phyloP scores from a whole-genome alignment of 2,329 filamentous ascomycete species.

The Sporothrix brasiliensis region DNA sequence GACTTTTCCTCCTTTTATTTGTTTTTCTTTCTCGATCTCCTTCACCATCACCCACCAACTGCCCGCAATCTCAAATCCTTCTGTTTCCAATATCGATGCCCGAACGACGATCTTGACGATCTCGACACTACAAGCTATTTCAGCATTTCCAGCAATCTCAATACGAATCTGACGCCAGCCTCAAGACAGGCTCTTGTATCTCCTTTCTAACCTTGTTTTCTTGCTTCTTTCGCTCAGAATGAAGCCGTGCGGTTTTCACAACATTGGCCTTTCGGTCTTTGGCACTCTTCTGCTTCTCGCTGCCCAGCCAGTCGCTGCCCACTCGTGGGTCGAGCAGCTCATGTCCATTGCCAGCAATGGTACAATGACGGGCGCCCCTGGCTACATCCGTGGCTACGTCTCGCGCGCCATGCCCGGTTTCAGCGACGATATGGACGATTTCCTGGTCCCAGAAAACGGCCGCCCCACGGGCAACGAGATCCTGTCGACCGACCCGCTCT shows the following conservation, averaged over 20 bases:
- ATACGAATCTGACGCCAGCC: neutral
- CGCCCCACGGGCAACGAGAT: constrained; percentile 53
- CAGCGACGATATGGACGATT: constrained; percentile 61
- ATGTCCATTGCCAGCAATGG: constrained; percentile 72
- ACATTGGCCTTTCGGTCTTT: neutral
- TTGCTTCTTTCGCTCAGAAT: constrained; percentile 27
- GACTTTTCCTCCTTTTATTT: constrained; percentile 4
- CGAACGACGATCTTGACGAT: constrained; percentile 27
- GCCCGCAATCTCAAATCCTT: neutral
- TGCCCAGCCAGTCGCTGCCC: constrained; percentile 51
- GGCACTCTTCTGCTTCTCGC: constrained; percentile 19
- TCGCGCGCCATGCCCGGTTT: constrained; percentile 60
- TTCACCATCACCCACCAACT: neutral
- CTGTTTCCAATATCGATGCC: neutral
- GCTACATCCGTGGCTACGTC: constrained; percentile 74
- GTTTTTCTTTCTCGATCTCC: neutral
- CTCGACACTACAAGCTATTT: neutral
- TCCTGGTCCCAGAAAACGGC: constrained; percentile 63
- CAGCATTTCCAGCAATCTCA: neutral
- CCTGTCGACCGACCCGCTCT: constrained; percentile 59
- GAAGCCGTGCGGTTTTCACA: constrained; percentile 17
- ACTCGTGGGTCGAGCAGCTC: constrained; percentile 83
- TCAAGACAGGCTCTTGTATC: neutral
- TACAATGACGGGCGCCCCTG: constrained; percentile 68
- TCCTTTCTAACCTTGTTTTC: neutral